A percentile compares a stretch with the other conserved stretches of the same genome.
phyloP scores from a whole-genome alignment of 192 early-diverging fungal genomes.

The Backusella psychrophila region DNA sequence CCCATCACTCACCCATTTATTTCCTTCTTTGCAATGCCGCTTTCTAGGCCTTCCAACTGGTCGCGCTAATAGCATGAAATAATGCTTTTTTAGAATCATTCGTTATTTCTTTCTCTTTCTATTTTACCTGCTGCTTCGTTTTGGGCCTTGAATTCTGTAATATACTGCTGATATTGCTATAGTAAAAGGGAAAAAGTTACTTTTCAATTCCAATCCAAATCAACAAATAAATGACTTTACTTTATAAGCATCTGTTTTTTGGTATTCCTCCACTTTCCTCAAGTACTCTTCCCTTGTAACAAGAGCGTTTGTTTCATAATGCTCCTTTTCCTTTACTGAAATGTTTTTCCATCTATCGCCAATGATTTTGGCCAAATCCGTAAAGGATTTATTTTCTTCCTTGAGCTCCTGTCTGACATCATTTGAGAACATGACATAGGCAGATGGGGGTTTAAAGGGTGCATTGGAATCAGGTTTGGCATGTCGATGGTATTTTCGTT shows the following conservation, averaged over 20 bases:
- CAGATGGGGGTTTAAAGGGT: conserved; percentile 45
- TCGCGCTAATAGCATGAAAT: conserved; percentile 1
- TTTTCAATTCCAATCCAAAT: neutral
- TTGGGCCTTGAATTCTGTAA: conserved; percentile 39
- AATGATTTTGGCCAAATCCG: conserved; percentile 43
- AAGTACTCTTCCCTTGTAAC: conserved; percentile 35
- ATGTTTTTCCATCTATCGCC: conserved; percentile 49
- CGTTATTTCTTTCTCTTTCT: neutral
- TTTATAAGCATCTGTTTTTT: conserved; percentile 36
- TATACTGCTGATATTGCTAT: conserved; percentile 40
- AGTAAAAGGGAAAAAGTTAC: neutral
- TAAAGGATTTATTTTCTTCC: conserved; percentile 37
- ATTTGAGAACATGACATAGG: conserved; percentile 50
- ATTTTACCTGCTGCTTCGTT: conserved; percentile 32
- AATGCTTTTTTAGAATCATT: neutral
- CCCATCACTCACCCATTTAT: neutral
- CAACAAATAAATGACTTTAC: neutral
- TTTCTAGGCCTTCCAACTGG: conserved; percentile 32
- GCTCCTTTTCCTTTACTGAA: conserved; percentile 22
- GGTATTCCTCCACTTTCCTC: conserved; percentile 27
- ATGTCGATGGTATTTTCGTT: conserved; percentile 46
- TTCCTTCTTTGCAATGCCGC: neutral
- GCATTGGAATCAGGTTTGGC: conserved; percentile 47
- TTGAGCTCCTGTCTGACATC: conserved; percentile 39
- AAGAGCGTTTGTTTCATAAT: conserved; percentile 29